Conservation (phyloP, 2,329 filamentous ascomycete genomes). For the Fusarium abutilonis region DNA sequence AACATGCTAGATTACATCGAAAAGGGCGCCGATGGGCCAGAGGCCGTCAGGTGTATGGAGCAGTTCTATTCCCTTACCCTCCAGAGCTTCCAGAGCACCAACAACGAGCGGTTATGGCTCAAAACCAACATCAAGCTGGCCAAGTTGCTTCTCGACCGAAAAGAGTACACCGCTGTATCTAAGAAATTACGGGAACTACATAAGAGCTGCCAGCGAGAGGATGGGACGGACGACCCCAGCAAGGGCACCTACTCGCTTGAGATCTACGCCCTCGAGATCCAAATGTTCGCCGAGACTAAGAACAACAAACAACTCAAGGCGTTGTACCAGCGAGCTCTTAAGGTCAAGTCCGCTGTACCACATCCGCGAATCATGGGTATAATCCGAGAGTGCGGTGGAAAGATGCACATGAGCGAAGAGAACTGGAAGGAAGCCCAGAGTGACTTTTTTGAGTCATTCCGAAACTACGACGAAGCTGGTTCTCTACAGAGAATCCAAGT, state of each 20-base stretch:
- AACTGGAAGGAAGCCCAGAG: slow-evolving; percentile 98
- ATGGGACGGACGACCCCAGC: slow-evolving; percentile 89
- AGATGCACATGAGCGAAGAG: slow-evolving; percentile 99
- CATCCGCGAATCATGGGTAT: slow-evolving; percentile 99
- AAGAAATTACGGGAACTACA: slow-evolving; percentile 91
- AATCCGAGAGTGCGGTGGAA: slow-evolving; percentile 97
- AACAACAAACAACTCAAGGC: slow-evolving; percentile 98
- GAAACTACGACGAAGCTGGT: slow-evolving; percentile 98
- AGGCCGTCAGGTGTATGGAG: slow-evolving; percentile 83
- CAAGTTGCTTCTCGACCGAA: slow-evolving; percentile 88
- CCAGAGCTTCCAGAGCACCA: slow-evolving; percentile 94
- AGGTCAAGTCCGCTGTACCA: slow-evolving; percentile 94
- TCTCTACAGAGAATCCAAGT: slow-evolving; percentile 97
- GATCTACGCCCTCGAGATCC: slow-evolving; percentile 96
- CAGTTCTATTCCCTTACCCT: slow-evolving; percentile 94
- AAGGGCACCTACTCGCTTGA: slow-evolving; percentile 97
- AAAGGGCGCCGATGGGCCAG: slow-evolving; percentile 78
- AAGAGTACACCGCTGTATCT: slow-evolving; percentile 82
- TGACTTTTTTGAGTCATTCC: slow-evolving; percentile 98
- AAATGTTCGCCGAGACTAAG: slow-evolving; percentile 96
- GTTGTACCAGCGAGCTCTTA: slow-evolving; percentile 89
- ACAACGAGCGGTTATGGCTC: slow-evolving; percentile 96
- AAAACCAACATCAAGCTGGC: slow-evolving; percentile 99
- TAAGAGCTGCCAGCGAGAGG: slow-evolving; percentile 84
- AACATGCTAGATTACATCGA: slow-evolving; percentile 99